Evolutionary conservation across 768 basidiomycete genomes (phyloP).

Genomic region (Leccinum obscurum): DNA sequence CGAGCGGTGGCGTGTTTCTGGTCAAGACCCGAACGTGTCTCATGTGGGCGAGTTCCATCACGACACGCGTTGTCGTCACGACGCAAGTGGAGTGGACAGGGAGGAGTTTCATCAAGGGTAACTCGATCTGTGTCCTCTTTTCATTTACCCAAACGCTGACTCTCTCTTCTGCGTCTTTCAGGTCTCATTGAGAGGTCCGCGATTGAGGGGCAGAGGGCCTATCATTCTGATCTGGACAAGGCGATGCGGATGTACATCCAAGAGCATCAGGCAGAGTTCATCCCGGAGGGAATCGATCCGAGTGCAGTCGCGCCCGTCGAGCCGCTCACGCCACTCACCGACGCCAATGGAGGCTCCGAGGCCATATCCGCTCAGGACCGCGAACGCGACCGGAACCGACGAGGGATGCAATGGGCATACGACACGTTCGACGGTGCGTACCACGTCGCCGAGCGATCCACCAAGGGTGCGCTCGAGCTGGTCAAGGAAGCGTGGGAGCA

Average conservation of each 20-base stretch:
- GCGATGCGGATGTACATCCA: slow-evolving; percentile 89
- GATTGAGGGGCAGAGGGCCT: slow-evolving; percentile 89
- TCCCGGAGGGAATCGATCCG: slow-evolving; percentile 76
- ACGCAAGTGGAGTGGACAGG: slow-evolving; percentile 96
- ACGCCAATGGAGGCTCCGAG: slow-evolving; percentile 12
- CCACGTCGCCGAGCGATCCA: slow-evolving; percentile 68
- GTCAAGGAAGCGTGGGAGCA: slow-evolving; percentile 80
- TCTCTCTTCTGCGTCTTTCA: slow-evolving; percentile 30
- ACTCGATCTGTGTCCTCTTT: background rate
- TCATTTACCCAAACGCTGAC: slow-evolving; percentile 1
- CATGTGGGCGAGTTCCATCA: slow-evolving; percentile 85
- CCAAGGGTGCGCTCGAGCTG: slow-evolving; percentile 73
- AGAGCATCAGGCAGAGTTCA: slow-evolving; percentile 86
- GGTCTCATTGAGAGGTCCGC: slow-evolving; percentile 92
- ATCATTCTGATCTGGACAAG: slow-evolving; percentile 79
- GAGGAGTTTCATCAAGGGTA: slow-evolving; percentile 94
- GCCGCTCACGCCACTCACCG: slow-evolving; percentile 31
- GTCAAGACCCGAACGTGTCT: slow-evolving; percentile 95
- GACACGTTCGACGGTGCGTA: slow-evolving; percentile 81
- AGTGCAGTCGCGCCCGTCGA: slow-evolving; percentile 50
- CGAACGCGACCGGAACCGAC: slow-evolving; percentile 66
- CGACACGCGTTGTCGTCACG: slow-evolving; percentile 81
- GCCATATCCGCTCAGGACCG: slow-evolving; percentile 32
- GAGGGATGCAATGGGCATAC: slow-evolving; percentile 84
- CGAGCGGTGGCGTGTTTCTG: slow-evolving; percentile 87